These are phyloP conservation scores for Pistacia atlantica DNA, from an alignment of 345 rosid genomes.

Conservation along the genomic window DNA sequence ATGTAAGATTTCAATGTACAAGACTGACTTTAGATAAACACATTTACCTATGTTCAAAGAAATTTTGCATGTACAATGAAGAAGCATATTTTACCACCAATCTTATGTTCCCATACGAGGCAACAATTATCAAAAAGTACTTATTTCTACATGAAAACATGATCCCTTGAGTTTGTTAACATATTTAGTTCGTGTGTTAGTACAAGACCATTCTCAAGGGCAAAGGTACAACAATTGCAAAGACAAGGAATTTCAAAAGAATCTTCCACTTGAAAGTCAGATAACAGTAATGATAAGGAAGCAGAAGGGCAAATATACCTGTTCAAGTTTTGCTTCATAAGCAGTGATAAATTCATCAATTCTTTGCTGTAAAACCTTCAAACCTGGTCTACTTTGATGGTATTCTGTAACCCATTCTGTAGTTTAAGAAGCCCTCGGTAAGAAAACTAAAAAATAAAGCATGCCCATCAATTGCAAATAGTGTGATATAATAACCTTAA, in stretches of 20 bases:
- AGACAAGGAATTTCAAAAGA: neutral
- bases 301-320: conserved; percentile 42
- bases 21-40: neutral
- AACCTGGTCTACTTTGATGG: conserved; percentile 71
- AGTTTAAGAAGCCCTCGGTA: conserved; percentile 19
- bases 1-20: neutral
- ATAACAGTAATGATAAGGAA: conserved; percentile 3
- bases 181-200: neutral
- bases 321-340: conserved; percentile 75
- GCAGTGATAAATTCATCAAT: conserved; percentile 76
- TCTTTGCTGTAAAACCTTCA: conserved; percentile 72
- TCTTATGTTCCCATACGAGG: neutral
- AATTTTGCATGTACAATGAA: neutral
- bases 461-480: neutral
- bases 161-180: neutral
- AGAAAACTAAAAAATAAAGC: conserved; percentile 18
- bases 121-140: neutral
- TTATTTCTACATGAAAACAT: conserved; percentile 5
- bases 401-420: conserved; percentile 85
- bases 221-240: neutral
- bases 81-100: neutral
- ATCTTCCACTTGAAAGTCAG: neutral
- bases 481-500: neutral
- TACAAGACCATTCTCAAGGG: neutral
- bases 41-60: neutral